These are phyloP conservation scores for Primulina tabacum DNA, from an alignment of 257 asterid species.

Conservation along the genomic window DNA sequence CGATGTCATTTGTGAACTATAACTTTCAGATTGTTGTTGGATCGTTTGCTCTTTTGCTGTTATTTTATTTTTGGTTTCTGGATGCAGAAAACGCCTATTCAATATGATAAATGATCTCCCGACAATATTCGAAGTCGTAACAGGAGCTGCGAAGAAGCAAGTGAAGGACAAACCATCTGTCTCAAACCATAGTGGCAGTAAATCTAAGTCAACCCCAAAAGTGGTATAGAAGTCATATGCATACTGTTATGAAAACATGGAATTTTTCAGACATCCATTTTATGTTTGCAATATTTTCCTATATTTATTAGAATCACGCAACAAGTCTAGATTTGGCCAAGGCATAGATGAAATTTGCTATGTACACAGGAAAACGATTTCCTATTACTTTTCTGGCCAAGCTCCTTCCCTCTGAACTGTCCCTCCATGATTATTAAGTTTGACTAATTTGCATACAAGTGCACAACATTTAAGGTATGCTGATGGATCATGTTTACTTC, in stretches of 20 bases:
- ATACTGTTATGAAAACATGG: not conserved
- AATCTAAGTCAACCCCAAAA: slow-evolving; percentile 61
- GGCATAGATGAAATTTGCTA: not conserved
- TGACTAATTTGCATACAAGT: not conserved
- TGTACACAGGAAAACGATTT: slow-evolving; percentile 4
- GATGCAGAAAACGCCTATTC: slow-evolving; percentile 76
- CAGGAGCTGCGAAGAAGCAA: slow-evolving; percentile 66
- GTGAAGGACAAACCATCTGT: slow-evolving; percentile 60
- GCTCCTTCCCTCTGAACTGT: not conserved
- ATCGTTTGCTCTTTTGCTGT: slow-evolving; percentile 15
- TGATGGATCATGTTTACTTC: not conserved
- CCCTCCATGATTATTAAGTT: not conserved
- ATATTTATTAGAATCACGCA: not conserved
- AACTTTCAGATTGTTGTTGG: slow-evolving; percentile 20
- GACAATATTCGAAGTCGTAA: slow-evolving; percentile 73
- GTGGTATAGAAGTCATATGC: slow-evolving; percentile 30
- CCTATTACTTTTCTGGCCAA: not conserved
- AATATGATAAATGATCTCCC: slow-evolving; percentile 78
- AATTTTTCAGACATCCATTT: slow-evolving; percentile 6
- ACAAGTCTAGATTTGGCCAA: slow-evolving; percentile 15
- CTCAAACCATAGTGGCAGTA: slow-evolving; percentile 54
- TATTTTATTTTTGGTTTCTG: slow-evolving; percentile 27
- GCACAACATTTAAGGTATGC: not conserved
- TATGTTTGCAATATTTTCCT: not conserved
- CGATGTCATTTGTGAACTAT: slow-evolving; percentile 11